These are phyloP conservation scores for Yarrowia sp. DNA, from an alignment of 805 yeast species.

Conservation along the genomic window DNA sequence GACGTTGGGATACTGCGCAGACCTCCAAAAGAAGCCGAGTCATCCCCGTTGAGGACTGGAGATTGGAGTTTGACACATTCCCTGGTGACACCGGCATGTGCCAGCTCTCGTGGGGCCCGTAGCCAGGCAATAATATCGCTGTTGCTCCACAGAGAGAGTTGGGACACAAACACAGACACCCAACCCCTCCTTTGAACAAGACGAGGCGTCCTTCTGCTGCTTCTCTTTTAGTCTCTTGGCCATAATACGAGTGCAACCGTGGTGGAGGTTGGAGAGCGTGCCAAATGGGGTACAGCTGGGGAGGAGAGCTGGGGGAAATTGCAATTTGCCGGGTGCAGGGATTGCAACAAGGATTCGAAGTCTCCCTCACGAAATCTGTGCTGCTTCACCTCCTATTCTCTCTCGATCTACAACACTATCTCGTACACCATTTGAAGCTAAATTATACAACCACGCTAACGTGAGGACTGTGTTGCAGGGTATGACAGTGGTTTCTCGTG, in stretches of 20 bases:
- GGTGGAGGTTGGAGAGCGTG: background rate
- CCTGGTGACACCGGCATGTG: background rate
- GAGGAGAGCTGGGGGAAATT: background rate
- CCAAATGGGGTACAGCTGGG: background rate
- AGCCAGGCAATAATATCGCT: conserved; percentile 1
- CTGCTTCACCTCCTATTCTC: too few relatives aligned
- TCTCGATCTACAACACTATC: too few relatives aligned
- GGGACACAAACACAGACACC: background rate
- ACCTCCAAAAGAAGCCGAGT: background rate
- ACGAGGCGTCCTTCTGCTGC: conserved; percentile 1
- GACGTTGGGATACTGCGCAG: background rate
- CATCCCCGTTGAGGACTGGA: background rate
- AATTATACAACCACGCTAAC: conserved; percentile 4
- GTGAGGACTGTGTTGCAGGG: conserved; percentile 10
- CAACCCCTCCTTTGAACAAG: conserved; percentile 11
- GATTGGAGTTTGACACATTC: background rate
- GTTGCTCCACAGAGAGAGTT: background rate
- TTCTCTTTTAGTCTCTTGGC: conserved; percentile 26
- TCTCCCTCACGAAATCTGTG: background rate
- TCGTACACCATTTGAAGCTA: background rate
- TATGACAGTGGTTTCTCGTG: background rate
- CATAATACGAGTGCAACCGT: conserved; percentile 14
- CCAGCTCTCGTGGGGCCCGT: background rate
- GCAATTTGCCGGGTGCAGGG: background rate
- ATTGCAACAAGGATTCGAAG: background rate